Evolutionary conservation across 331 rosid genomes (phyloP), one percentile per base, ranked within the genome.

Genomic region (Rosa hybrid): DNA sequence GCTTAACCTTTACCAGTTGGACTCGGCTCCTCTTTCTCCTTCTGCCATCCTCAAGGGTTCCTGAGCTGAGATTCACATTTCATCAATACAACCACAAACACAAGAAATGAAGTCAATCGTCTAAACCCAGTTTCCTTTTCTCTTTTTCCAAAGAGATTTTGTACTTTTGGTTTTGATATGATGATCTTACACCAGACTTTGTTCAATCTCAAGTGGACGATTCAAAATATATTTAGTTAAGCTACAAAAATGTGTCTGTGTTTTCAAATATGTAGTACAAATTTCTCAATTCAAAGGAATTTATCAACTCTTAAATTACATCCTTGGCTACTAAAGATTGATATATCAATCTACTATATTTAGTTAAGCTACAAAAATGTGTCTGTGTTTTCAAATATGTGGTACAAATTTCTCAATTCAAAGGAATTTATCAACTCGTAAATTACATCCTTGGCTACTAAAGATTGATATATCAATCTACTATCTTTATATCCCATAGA

Each of bases 1-100:
- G 7, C 89, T 96, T 17, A 90, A 96, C 48, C 89, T 96, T 62
- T 93, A 96, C 84, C 99, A 96, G 90, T 78, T 96, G 68, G 99
- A 96, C 80, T 39, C 90, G 17, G 84, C 92, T 72, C 91, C 94
- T 0, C 83, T 96, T 57, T 30, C 96, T 25, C 99, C 98, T 54
- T 7, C 88, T 73, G 82, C 90, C 59, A 71, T 92, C 0, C 77
- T 96, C 80, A 96, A 91, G 86, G 94, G 92, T 64, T 84, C 87
- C 17, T 77, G 74, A 68, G 50, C 72, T 41, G 27, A 68, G 50
- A 77, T 12, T 48, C 50, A 18, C 45, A 72, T 17, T 18, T 18
- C 34, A n/a, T 20, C 68, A 20, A 54, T 12, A 20, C 17, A n/a
- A 38, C 39, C 53, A 4, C 63, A 41, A 53, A 2, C 39, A 30